These are phyloP conservation scores for Colletotrichum gigasporum DNA, from an alignment of 2,329 filamentous ascomycete genomes.

Conservation along the genomic window DNA sequence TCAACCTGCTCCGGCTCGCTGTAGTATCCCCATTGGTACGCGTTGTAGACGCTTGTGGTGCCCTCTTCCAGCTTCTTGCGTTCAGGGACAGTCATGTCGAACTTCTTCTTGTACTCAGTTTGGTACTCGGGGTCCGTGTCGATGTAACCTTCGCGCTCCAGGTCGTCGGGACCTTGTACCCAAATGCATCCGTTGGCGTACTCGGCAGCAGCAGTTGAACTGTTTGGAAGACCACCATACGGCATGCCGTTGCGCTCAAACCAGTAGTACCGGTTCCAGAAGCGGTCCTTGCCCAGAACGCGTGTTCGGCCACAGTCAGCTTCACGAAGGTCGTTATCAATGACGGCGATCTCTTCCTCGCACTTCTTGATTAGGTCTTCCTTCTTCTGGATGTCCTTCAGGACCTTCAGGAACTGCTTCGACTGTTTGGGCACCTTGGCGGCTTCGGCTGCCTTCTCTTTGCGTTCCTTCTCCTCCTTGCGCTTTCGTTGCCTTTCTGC, in stretches of 20 bases:
- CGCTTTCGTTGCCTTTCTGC: slow-evolving; percentile 81
- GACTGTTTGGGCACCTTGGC: slow-evolving; percentile 79
- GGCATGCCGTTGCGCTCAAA: slow-evolving; percentile 99
- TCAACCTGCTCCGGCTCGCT: slow-evolving; percentile 83
- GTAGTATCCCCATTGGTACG: slow-evolving; percentile 90
- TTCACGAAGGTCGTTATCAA: slow-evolving; percentile 93
- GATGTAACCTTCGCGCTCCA: slow-evolving; percentile 87
- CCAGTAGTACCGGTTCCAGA: slow-evolving; percentile 99
- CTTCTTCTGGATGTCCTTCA: slow-evolving; percentile 90
- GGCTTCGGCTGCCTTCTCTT: slow-evolving; percentile 66
- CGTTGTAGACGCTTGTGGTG: slow-evolving; percentile 77
- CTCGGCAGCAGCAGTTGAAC: slow-evolving; percentile 85
- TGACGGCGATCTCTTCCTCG: slow-evolving; percentile 84
- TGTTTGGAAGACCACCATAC: slow-evolving; percentile 85
- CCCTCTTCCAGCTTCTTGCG: slow-evolving; percentile 90
- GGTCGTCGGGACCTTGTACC: slow-evolving; percentile 93
- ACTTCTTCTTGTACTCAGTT: slow-evolving; percentile 78
- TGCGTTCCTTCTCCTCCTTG: slow-evolving; percentile 73
- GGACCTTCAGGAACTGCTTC: slow-evolving; percentile 86
- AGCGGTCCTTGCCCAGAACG: slow-evolving; percentile 91
- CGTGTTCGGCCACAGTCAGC: slow-evolving; percentile 92
- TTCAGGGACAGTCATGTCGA: slow-evolving; percentile 84
- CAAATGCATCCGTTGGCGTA: slow-evolving; percentile 97
- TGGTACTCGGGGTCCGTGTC: slow-evolving; percentile 77
- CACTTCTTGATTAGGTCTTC: slow-evolving; percentile 82